Conservation (phyloP, 768 basidiomycete genomes). For the Trametopsis cervina region DNA sequence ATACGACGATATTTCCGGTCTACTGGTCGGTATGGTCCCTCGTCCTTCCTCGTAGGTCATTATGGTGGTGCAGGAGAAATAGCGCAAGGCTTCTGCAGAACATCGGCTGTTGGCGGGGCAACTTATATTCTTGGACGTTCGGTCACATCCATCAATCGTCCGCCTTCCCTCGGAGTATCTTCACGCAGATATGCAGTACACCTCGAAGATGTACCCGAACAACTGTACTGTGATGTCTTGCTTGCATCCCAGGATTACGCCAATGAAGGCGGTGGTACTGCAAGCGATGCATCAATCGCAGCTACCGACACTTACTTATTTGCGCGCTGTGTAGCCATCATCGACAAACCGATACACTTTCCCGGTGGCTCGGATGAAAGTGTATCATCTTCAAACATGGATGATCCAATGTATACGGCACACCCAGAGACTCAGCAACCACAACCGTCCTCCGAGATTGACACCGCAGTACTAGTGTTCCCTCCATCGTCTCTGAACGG, state of each 20-base stretch:
- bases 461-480: slow-evolving; percentile 68
- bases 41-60: slow-evolving; percentile 88
- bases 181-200: slow-evolving; percentile 33
- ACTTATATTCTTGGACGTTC: slow-evolving; percentile 65
- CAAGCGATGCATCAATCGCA: neutral
- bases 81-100: slow-evolving; percentile 84
- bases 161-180: neutral
- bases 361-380: slow-evolving; percentile 25
- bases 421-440: slow-evolving; percentile 6
- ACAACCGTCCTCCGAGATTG: slow-evolving; percentile 28
- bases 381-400: slow-evolving; percentile 14
- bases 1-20: slow-evolving; percentile 71
- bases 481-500: slow-evolving; percentile 53
- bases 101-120: slow-evolving; percentile 73
- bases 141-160: slow-evolving; percentile 24
- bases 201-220: slow-evolving; percentile 56
- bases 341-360: slow-evolving; percentile 34
- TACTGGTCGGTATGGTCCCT: slow-evolving; percentile 79
- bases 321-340: slow-evolving; percentile 45
- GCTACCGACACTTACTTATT: slow-evolving; percentile 17
- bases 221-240: slow-evolving; percentile 46
- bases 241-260: slow-evolving; percentile 39
- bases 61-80: slow-evolving; percentile 93
- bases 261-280: neutral
- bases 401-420: slow-evolving; percentile 2